phyloP scores from a whole-genome alignment of 257 asterid genomes.

The Solanum bulbocastanum region DNA sequence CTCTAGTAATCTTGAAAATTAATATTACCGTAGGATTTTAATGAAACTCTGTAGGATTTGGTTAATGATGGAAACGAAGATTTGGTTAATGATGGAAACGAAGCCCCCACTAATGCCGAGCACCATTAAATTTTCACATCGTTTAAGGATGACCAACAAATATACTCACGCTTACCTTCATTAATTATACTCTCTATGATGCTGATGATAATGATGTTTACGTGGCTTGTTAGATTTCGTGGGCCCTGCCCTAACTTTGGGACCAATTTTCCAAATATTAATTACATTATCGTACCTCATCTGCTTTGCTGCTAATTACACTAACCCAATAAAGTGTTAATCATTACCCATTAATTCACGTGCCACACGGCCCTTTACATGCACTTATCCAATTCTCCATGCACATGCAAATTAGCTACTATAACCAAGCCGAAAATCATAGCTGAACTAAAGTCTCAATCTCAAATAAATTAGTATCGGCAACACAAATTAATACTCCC shows the following conservation, averaged over 20 bases:
- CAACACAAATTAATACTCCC: too few species aligned
- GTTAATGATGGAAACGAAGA: slow-evolving; percentile 5
- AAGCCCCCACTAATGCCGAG: slow-evolving; percentile 11
- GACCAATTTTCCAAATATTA: slow-evolving; percentile 19
- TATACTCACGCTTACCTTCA: background rate
- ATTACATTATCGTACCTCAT: background rate
- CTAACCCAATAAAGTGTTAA: slow-evolving; percentile 21
- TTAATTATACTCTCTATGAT: background rate
- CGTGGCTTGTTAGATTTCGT: slow-evolving; percentile 21
- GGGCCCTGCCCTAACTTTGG: slow-evolving; percentile 4
- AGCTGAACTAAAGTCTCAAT: background rate
- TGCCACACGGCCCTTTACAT: slow-evolving; percentile 27
- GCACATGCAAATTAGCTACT: background rate
- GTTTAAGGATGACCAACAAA: slow-evolving; percentile 3
- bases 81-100: slow-evolving; percentile 14
- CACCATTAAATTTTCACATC: slow-evolving; percentile 13
- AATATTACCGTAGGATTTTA: too few species aligned
- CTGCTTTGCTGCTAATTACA: slow-evolving; percentile 11
- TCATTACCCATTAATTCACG: slow-evolving; percentile 36
- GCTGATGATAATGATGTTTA: slow-evolving; percentile 5
- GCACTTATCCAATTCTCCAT: slow-evolving; percentile 1
- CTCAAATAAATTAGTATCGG: background rate
- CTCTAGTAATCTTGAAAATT: too few species aligned
- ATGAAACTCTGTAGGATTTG: background rate
- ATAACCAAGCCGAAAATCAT: background rate